These are phyloP conservation scores for Umbilicaria muhlenbergii DNA, from an alignment of 495 filamentous ascomycete species.

Conservation along the genomic window DNA sequence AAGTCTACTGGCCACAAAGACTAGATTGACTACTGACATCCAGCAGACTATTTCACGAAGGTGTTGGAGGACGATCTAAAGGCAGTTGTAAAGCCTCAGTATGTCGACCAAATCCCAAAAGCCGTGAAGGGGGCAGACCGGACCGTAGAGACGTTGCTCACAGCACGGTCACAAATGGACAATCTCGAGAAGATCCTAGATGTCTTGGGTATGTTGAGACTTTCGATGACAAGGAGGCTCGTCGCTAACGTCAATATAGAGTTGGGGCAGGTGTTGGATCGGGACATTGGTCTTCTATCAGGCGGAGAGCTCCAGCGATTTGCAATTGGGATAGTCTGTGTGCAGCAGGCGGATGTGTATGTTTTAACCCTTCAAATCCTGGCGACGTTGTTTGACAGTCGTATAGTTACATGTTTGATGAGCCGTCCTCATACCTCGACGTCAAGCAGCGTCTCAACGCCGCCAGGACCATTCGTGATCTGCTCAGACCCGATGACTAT, in stretches of 20 bases:
- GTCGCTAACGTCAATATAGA: constrained; percentile 35
- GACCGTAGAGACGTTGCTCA: constrained; percentile 60
- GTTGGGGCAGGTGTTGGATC: constrained; percentile 68
- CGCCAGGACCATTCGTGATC: constrained; percentile 76
- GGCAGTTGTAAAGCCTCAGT: constrained; percentile 96
- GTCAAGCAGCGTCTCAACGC: constrained; percentile 94
- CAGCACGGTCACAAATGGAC: constrained; percentile 53
- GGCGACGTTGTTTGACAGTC: constrained; percentile 7
- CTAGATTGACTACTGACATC: constrained; percentile 5
- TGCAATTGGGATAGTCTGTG: constrained; percentile 87
- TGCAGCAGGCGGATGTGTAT: constrained; percentile 91
- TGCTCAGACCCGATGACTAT: constrained; percentile 78
- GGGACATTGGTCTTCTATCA: constrained; percentile 77
- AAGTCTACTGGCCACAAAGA: constrained; percentile 15
- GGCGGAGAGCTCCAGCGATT: constrained; percentile 97
- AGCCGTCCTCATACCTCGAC: constrained; percentile 96
- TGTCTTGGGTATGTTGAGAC: constrained; percentile 43
- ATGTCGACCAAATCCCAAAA: constrained; percentile 93
- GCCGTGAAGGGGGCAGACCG: constrained; percentile 69
- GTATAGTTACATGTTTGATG: constrained; percentile 90
- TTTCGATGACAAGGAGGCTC: not conserved
- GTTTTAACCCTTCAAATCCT: constrained; percentile 11
- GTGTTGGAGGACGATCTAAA: constrained; percentile 91
- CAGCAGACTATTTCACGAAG: constrained; percentile 91
- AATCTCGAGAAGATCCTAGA: constrained; percentile 79